Evolutionary conservation across 306 rosid genomes (phyloP), one percentile per base, ranked within the genome.

Genomic region (Citrullus mucosospermus): DNA sequence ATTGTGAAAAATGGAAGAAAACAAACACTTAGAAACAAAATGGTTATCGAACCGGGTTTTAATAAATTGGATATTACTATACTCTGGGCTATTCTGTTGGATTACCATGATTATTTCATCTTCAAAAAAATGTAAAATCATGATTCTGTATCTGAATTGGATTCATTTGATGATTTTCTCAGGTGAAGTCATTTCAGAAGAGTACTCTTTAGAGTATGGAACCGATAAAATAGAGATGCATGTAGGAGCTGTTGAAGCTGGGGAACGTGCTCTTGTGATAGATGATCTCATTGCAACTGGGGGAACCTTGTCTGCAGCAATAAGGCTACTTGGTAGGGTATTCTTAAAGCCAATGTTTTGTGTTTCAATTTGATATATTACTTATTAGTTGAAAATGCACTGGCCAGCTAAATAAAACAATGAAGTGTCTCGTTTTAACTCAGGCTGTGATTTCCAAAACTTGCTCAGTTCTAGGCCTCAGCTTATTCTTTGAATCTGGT

Each of bases 211-310:
- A 85, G 97, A 91, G 88, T 96, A 96, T 82, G 99, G 99, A 84
- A 92, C 93, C 72, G 99, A 92, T 85, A 91, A 9, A 86, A 92
- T 92, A 28, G 98, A 96, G 87, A 96, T 96, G 99, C 99, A 96
- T 77, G 98, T 90, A 2, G 99, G 98, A 79, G 99, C 99, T 74
- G 96, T 96, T 15, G 77, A 91, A 79, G 56, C 87, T 14, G 99
- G 99, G 77, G 99, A 96, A 60, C 93, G 99, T 46, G 99, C 97
- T 75, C 82, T 96, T 54, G 76, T 96, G 87, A 86, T 96, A 75
- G 98, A 96, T 80, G 99, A 96, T 87, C 98, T 96, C 83, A 91
- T 96, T 84, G 99, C 99, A 56, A 96, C 97, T 9, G 99, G 99
- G 28, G 99, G 99, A 82, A 96, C 99, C 36, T 84, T 92, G 85